Percentiles rank a stretch among this genome's conserved stretches.
phyloP scores from a whole-genome alignment of 2,329 filamentous ascomycete species.

The Diaporthe australafricana region DNA sequence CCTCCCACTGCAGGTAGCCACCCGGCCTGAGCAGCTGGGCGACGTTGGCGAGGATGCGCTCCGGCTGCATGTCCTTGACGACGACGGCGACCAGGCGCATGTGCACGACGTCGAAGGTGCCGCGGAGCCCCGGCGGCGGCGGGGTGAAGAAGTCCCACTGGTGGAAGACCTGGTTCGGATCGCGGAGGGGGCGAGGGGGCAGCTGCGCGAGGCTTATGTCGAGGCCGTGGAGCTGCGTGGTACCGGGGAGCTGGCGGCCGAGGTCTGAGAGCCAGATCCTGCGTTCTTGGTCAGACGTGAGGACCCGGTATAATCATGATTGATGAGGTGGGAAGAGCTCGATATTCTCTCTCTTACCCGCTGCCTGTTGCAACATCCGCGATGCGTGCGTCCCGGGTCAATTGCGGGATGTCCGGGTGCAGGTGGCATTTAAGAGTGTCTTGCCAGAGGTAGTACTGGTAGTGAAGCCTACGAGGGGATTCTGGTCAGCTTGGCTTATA shows the following conservation, averaged over 20 bases:
- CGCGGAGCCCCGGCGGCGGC: slow-evolving; percentile 39
- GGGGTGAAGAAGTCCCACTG: slow-evolving; percentile 41
- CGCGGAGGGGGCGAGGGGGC: slow-evolving; percentile 33
- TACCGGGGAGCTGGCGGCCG: slow-evolving; percentile 34
- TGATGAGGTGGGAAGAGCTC: neutral
- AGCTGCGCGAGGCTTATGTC: slow-evolving; percentile 42
- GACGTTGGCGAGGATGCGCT: slow-evolving; percentile 33
- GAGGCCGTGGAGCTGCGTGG: slow-evolving; percentile 40
- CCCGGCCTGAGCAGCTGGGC: slow-evolving; percentile 41
- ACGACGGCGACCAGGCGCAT: slow-evolving; percentile 43
- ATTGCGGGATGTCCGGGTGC: neutral
- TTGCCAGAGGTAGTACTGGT: slow-evolving; percentile 17
- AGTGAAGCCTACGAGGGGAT: neutral
- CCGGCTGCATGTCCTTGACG: slow-evolving; percentile 38
- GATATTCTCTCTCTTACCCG: neutral
- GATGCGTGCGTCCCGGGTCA: neutral
- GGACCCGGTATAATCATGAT: neutral
- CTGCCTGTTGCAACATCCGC: slow-evolving; percentile 12
- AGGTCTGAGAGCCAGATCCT: slow-evolving; percentile 39
- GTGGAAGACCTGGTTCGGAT: slow-evolving; percentile 41
- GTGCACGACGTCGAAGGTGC: slow-evolving; percentile 44
- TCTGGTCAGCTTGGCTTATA: neutral
- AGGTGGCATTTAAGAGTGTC: neutral
- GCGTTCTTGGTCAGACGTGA: neutral
- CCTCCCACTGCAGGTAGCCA: slow-evolving; percentile 40